Conservation (phyloP, 306 rosid species). For the Cicer yamashitae region DNA sequence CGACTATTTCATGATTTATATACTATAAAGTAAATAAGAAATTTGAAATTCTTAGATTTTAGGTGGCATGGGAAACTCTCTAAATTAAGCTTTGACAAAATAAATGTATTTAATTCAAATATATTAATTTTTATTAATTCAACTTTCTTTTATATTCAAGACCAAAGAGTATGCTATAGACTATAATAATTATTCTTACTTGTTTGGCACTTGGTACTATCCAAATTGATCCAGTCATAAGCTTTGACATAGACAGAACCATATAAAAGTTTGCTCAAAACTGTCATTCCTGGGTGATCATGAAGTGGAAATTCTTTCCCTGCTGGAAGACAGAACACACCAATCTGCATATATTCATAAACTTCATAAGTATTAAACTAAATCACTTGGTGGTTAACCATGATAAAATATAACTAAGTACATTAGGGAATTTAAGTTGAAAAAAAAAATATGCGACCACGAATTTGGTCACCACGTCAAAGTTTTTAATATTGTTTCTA, state of each 20-base stretch:
- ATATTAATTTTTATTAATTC: too few species aligned
- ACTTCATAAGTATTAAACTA: not conserved
- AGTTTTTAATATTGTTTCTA: not conserved
- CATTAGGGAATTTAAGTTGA: not conserved
- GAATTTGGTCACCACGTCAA: not conserved
- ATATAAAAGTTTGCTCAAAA: slow-evolving; percentile 64
- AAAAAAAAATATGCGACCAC: not conserved
- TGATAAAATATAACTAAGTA: not conserved
- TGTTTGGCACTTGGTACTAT: slow-evolving; percentile 40
- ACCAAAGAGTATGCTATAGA: not conserved
- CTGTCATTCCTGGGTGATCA: slow-evolving; percentile 81
- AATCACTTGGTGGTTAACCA: not conserved
- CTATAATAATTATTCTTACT: slow-evolving; percentile 44
- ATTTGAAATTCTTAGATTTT: too few species aligned
- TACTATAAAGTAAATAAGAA: too few species aligned
- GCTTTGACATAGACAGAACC: slow-evolving; percentile 63
- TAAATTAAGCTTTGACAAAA: too few species aligned
- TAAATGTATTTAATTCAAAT: too few species aligned
- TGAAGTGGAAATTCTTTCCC: slow-evolving; percentile 69
- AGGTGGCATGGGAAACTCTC: too few species aligned
- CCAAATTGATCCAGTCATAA: slow-evolving; percentile 66
- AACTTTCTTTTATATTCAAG: too few species aligned
- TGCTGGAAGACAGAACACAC: slow-evolving; percentile 68
- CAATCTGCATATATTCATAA: slow-evolving; percentile 51
- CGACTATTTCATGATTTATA: too few species aligned